Conservation (phyloP, 2,329 filamentous ascomycete genomes). For the Penicillium sp. region DNA sequence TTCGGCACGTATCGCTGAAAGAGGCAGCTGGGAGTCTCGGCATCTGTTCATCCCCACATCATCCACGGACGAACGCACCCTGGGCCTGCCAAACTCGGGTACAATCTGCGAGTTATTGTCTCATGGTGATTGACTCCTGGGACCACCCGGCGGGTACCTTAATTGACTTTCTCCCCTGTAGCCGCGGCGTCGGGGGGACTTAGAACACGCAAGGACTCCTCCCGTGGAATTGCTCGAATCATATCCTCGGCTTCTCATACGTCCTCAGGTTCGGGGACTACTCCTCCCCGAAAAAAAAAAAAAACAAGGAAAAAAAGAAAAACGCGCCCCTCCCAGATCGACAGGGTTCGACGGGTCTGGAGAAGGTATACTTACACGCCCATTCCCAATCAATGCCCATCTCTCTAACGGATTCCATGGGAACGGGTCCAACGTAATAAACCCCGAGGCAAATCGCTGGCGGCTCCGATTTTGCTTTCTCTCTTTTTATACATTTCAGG, state of each 20-base stretch:
- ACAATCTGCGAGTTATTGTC: no score
- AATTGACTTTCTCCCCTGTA: conserved; percentile 7
- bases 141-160: not conserved
- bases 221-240: conserved; percentile 19
- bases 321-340: conserved; percentile 21
- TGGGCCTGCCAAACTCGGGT: conserved; percentile 3
- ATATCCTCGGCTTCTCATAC: conserved; percentile 25
- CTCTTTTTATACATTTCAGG: not conserved
- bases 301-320: no score
- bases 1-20: conserved; percentile 14
- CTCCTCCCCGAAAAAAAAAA: not conserved
- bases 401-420: no score
- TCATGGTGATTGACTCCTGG: not conserved
- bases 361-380: conserved; percentile 8
- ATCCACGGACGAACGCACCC: conserved; percentile 21
- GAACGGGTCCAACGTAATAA: conserved; percentile 18
- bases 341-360: conserved; percentile 31
- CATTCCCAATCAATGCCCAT: conserved; percentile 1
- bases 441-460: conserved; percentile 19
- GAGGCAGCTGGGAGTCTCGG: conserved; percentile 23
- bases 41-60: conserved; percentile 13
- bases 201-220: not conserved
- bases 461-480: conserved; percentile 12
- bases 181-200: conserved; percentile 11
- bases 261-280: conserved; percentile 9